Percentiles rank a stretch among this genome's conserved stretches.
phyloP scores from a whole-genome alignment of 2,329 filamentous ascomycete genomes.

The Colletotrichum spinosum region DNA sequence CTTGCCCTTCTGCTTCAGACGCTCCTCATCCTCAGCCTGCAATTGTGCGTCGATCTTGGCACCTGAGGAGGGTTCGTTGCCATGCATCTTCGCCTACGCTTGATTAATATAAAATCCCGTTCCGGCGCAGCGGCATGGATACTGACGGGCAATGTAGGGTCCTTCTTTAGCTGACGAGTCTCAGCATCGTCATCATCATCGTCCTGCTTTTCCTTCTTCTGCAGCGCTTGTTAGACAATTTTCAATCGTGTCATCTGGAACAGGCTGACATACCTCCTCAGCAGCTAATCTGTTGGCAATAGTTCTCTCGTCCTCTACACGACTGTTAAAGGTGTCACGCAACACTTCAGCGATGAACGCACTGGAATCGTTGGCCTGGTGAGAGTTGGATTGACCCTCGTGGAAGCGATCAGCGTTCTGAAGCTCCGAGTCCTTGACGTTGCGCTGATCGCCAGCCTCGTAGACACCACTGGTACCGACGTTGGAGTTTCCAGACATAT shows the following conservation, averaged over 20 bases:
- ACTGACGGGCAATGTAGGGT: slow-evolving; percentile 70
- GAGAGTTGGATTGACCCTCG: slow-evolving; percentile 78
- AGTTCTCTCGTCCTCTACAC: slow-evolving; percentile 74
- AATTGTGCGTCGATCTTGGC: slow-evolving; percentile 79
- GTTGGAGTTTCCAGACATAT: slow-evolving; percentile 63
- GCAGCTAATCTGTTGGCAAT: slow-evolving; percentile 78
- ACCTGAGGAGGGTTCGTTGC: slow-evolving; percentile 79
- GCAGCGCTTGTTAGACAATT: not conserved
- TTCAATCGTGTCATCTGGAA: no score
- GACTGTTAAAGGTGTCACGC: slow-evolving; percentile 36
- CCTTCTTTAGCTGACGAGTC: slow-evolving; percentile 61
- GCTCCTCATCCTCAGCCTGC: slow-evolving; percentile 74
- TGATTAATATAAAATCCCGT: slow-evolving; percentile 41
- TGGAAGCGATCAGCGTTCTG: slow-evolving; percentile 71
- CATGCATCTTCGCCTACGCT: slow-evolving; percentile 70
- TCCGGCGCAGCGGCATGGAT: not conserved
- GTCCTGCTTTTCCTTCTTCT: slow-evolving; percentile 30
- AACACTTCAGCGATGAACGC: slow-evolving; percentile 44
- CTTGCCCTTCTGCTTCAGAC: slow-evolving; percentile 70
- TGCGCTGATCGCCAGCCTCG: slow-evolving; percentile 82
- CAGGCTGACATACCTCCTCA: slow-evolving; percentile 61
- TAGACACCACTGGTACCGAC: slow-evolving; percentile 77
- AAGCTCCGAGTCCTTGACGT: slow-evolving; percentile 60
- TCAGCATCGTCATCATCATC: slow-evolving; percentile 50
- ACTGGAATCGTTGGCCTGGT: slow-evolving; percentile 79